These are phyloP conservation scores for Pseudocercospora eumusae DNA, from an alignment of 2,329 filamentous ascomycete genomes.

Conservation along the genomic window DNA sequence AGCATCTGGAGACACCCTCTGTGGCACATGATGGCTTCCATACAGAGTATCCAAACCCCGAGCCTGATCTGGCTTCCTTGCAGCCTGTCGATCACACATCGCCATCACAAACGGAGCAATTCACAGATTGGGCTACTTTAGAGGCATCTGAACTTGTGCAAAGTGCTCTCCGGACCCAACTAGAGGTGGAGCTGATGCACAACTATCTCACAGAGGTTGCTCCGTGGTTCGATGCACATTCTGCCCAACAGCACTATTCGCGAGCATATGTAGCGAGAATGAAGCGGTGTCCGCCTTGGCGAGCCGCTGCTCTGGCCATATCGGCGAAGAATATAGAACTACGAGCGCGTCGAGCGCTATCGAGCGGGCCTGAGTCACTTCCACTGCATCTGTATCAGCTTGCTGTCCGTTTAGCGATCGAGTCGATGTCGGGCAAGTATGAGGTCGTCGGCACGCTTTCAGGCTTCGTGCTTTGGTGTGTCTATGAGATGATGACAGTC, in stretches of 20 bases:
- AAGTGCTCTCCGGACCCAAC: conserved; percentile 15
- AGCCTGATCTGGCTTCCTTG: conserved; percentile 10
- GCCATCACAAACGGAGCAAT: conserved; percentile 16
- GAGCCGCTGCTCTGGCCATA: conserved; percentile 20
- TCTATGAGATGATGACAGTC: conserved; percentile 26
- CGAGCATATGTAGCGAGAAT: conserved; percentile 19
- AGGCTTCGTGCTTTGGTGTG: conserved; percentile 19
- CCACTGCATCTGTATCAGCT: conserved; percentile 22
- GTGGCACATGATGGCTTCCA: conserved; percentile 3
- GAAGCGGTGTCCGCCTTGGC: conserved; percentile 22
- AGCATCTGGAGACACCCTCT: not conserved
- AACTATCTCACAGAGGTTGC: conserved; percentile 22
- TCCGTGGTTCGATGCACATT: conserved; percentile 24
- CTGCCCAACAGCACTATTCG: conserved; percentile 19
- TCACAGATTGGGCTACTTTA: conserved; percentile 17
- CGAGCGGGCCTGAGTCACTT: conserved; percentile 13
- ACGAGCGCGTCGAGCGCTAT: conserved; percentile 15
- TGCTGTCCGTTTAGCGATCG: conserved; percentile 22
- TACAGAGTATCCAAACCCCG: conserved; percentile 5
- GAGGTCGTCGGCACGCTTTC: conserved; percentile 22
- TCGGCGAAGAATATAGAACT: conserved; percentile 23
- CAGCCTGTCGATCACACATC: conserved; percentile 7
- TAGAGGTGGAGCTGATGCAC: conserved; percentile 20
- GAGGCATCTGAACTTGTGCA: conserved; percentile 23
- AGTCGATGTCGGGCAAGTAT: conserved; percentile 21